Base-by-base conservation (phyloP, 371 early-diverging fungal genomes). In the Conidiobolus incongruus region DNA sequence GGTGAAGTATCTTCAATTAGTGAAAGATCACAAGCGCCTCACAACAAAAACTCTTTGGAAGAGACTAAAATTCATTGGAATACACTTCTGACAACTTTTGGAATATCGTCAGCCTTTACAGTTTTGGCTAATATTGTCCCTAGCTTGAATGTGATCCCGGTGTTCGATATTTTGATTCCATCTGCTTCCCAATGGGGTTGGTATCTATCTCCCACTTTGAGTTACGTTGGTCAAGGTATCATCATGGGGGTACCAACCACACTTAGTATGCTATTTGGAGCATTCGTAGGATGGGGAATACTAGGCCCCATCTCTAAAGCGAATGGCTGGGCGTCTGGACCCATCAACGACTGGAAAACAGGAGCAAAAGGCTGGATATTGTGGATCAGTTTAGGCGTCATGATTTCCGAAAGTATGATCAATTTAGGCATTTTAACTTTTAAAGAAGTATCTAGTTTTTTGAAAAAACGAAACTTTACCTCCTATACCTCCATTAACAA, bases 201-300 rank as follows among this genome's bases (percentile, higher is more conserved):
- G 83, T 74, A 62, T 44, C 65, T 80, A 44, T 72, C 72, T 17
- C 83, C 83, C 0, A 32, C 48, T 2, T 56, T 75, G 21, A 75
- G 76, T 44, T 83, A 81, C 52, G 59, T 77, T 20, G 84, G 84
- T 3, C 84, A 83, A 51, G 84, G 84, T 0, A 72, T 80, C 35
- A 83, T 83, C 50, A 83, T 83, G 84, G 81, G 81, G 1, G 59
- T 81, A 10, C 79, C 76, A 0, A 81, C 81, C 0, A 72, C 72
- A 0, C 50, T 72, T 0, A 62, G 73, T 33, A 81, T 83, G 84
- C 49, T 78, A 2, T 45, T 70, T 1, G 84, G 84, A 0, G 73
- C 80, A 40, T 21, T 78, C 2, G 62, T 78, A 46, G 84, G 84
- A 2, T 83, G 84, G 84, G 81, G 77, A 6, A 59, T 83, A 3